phyloP scores from a whole-genome alignment of 345 rosid species.

The Reutealis trisperma region DNA sequence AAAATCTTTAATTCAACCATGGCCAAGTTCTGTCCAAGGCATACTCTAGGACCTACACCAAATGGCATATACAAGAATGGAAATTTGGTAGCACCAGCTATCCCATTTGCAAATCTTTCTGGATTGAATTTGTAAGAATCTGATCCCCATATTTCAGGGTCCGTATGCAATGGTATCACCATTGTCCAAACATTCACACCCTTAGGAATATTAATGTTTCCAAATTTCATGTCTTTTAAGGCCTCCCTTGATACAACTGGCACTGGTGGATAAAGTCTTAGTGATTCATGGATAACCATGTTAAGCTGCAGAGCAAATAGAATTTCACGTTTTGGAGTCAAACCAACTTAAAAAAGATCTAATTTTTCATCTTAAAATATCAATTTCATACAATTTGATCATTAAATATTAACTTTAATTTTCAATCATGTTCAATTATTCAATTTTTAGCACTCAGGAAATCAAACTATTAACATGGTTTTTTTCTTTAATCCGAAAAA shows the following conservation, averaged over 20 bases:
- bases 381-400: too few species aligned
- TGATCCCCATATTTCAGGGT: conserved; percentile 53
- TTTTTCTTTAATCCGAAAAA: too few species aligned
- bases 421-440: too few species aligned
- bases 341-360: too few species aligned
- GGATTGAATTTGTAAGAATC: conserved; percentile 45
- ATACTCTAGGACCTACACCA: conserved; percentile 46
- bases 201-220: conserved; percentile 32
- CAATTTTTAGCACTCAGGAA: too few species aligned
- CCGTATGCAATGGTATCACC: conserved; percentile 34
- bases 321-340: too few species aligned
- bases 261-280: conserved; percentile 53
- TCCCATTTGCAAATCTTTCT: conserved; percentile 39
- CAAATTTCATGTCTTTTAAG: conserved; percentile 42
- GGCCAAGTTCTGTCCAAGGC: conserved; percentile 56
- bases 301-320: conserved; percentile 35
- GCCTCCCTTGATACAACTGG: conserved; percentile 49
- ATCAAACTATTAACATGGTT: too few species aligned
- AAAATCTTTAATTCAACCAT: conserved; percentile 50
- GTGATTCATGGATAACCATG: conserved; percentile 50
- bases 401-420: too few species aligned
- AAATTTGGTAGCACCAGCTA: conserved; percentile 36
- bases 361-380: too few species aligned
- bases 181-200: conserved; percentile 46
- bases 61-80: conserved; percentile 50